These are phyloP conservation scores for Sporobolomyces phaffii DNA, from an alignment of 768 basidiomycete species.

Conservation along the genomic window DNA sequence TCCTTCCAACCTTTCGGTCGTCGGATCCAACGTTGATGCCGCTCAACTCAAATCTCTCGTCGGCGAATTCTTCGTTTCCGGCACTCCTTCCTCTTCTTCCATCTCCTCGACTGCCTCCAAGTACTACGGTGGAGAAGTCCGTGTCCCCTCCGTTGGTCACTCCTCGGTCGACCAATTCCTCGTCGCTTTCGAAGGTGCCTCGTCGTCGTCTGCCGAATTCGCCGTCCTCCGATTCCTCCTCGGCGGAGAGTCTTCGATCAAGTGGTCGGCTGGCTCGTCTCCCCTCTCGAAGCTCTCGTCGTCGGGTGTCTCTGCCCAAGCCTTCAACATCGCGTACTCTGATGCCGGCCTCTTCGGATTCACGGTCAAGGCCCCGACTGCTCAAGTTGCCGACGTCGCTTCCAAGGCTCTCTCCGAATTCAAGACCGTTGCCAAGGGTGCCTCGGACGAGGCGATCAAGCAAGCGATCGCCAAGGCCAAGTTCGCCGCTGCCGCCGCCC, in stretches of 20 bases:
- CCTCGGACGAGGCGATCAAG: conserved; percentile 64
- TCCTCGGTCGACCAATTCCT: conserved; percentile 59
- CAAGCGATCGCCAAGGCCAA: conserved; percentile 81
- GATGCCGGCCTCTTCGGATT: conserved; percentile 85
- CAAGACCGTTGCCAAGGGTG: conserved; percentile 51
- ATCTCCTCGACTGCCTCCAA: conserved; percentile 49
- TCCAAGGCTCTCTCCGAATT: conserved; percentile 65
- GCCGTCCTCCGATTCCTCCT: conserved; percentile 74
- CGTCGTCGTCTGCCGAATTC: conserved; percentile 63
- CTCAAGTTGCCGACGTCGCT: conserved; percentile 61
- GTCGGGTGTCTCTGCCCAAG: conserved; percentile 59
- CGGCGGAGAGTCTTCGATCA: conserved; percentile 70
- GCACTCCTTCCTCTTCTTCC: conserved; percentile 48
- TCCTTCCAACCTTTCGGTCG: conserved; percentile 67
- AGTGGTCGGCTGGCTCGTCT: conserved; percentile 74
- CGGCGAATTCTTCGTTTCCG: conserved; percentile 58
- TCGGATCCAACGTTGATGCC: conserved; percentile 80
- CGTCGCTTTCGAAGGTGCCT: conserved; percentile 80
- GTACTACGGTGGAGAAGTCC: conserved; percentile 81
- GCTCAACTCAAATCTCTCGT: conserved; percentile 64
- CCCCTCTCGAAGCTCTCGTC: conserved; percentile 61
- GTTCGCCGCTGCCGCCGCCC: conserved; percentile 65
- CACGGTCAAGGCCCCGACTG: conserved; percentile 64
- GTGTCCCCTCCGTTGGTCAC: conserved; percentile 55
- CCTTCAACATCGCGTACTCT: conserved; percentile 79